Percentiles rank a stretch among this genome's conserved stretches.
These are phyloP conservation scores for Stemphylium lycopersici DNA, from an alignment of 2,329 filamentous ascomycete species.

Conservation along the genomic window DNA sequence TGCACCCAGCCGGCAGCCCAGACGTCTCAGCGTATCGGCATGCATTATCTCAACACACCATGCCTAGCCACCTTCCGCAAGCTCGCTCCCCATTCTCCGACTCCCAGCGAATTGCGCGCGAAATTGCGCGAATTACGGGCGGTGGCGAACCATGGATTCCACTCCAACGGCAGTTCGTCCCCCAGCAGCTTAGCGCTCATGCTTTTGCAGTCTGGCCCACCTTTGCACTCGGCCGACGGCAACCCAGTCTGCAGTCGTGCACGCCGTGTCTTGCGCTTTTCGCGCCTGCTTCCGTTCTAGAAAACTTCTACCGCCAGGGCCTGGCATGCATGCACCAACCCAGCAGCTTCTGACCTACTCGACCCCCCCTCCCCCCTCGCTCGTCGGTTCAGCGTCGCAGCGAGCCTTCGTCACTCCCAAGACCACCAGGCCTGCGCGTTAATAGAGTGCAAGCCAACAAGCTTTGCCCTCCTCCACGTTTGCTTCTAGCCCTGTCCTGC, in stretches of 20 bases:
- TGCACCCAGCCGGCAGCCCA: too few relatives aligned
- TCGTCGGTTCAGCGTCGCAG: constrained; percentile 15
- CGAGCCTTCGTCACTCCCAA: constrained; percentile 10
- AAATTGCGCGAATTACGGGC: constrained; percentile 19
- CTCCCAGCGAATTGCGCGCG: constrained; percentile 10
- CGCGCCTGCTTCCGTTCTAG: constrained; percentile 25
- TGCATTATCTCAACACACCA: constrained; percentile 2
- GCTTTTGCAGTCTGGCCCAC: constrained; percentile 12
- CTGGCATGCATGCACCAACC: constrained; percentile 8
- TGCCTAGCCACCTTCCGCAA: constrained; percentile 6
- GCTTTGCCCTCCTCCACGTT: constrained; percentile 32
- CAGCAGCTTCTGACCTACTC: too few relatives aligned
- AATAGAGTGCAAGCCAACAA: constrained; percentile 15
- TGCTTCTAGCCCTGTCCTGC: constrained; percentile 31
- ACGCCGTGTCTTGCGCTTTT: constrained; percentile 18
- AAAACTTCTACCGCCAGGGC: constrained; percentile 24
- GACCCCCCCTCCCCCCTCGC: constrained; percentile 7
- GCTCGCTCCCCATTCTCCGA: constrained; percentile 4
- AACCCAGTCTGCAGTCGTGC: constrained; percentile 1
- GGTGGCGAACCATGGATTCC: constrained; percentile 18
- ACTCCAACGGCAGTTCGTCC: constrained; percentile 15
- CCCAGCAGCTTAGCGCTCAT: constrained; percentile 12
- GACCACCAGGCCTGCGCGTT: constrained; percentile 11
- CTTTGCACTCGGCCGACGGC: constrained; percentile 17
- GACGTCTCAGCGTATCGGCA: not conserved